Conservation (phyloP, 2,329 filamentous ascomycete species). For the Calycina herbarum region DNA sequence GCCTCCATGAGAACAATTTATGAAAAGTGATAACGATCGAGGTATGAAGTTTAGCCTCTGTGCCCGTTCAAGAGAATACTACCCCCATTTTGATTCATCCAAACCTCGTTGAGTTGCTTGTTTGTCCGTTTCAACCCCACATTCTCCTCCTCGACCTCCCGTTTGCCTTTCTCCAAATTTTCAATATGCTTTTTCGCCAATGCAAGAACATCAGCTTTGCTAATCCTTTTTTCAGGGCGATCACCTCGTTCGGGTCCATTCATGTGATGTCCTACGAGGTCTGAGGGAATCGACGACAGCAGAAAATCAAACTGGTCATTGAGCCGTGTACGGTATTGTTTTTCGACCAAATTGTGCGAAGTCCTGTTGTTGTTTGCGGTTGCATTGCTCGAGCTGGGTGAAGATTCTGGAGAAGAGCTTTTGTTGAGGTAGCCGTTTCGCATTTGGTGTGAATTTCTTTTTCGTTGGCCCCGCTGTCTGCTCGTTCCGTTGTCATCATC, state of each 20-base stretch:
- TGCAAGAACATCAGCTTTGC: constrained; percentile 4
- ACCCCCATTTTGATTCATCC: not conserved
- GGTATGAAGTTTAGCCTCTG: not conserved
- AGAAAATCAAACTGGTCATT: not conserved
- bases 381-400: not conserved
- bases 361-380: not conserved
- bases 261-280: not conserved
- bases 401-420: not conserved
- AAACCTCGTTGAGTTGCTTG: constrained; percentile 4
- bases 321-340: not conserved
- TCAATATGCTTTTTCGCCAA: constrained; percentile 7
- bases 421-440: not conserved
- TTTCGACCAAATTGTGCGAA: constrained; percentile 6
- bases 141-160: not conserved
- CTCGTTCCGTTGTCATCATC: not conserved
- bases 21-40: not conserved
- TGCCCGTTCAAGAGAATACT: not conserved
- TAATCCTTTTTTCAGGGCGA: not conserved
- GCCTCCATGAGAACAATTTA: not conserved
- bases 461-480: not conserved
- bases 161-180: not conserved
- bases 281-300: not conserved
- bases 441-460: not conserved
- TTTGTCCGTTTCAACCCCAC: not conserved
- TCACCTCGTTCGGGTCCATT: not conserved